Percentiles rank a stretch among this genome's conserved stretches.
phyloP scores from a whole-genome alignment of 495 filamentous ascomycete species.

The Ramalina intermedia region DNA sequence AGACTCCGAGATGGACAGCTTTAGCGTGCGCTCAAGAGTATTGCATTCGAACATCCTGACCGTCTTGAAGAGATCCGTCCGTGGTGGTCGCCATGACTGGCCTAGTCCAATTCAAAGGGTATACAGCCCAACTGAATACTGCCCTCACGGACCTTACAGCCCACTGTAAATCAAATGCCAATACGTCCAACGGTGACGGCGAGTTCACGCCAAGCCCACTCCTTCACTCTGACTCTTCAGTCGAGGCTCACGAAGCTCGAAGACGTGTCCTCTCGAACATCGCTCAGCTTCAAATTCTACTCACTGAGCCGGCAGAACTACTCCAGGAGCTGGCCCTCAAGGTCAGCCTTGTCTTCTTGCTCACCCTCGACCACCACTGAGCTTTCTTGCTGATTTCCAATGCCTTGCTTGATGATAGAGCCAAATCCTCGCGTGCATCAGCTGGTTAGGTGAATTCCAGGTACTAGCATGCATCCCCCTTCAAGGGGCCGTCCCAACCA shows the following conservation, averaged over 20 bases:
- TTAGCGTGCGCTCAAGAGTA: no score
- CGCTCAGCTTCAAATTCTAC: conserved; percentile 6
- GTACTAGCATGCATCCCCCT: conserved; percentile 29
- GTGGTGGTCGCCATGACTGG: conserved; percentile 3
- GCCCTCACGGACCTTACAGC: conserved; percentile 1
- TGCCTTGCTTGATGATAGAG: conserved; percentile 13
- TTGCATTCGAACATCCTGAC: no score
- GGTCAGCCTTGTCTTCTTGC: conserved; percentile 2
- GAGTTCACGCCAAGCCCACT: not conserved
- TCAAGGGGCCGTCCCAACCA: conserved; percentile 17
- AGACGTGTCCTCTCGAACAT: conserved; percentile 4
- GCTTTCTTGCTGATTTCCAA: not conserved
- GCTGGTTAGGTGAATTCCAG: conserved; percentile 31
- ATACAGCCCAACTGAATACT: conserved; percentile 2
- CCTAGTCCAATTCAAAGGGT: conserved; percentile 1
- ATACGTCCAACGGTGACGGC: no score
- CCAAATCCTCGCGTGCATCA: conserved; percentile 26
- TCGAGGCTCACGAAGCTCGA: conserved; percentile 2
- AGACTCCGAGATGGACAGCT: no score
- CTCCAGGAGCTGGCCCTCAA: conserved; percentile 8
- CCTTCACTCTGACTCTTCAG: not conserved
- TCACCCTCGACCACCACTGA: not conserved
- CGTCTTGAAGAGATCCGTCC: no score
- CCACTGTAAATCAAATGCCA: not conserved
- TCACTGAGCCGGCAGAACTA: conserved; percentile 10